Base-by-base conservation (phyloP, 169 alveolate genomes). In the Babesia bovis region DNA sequence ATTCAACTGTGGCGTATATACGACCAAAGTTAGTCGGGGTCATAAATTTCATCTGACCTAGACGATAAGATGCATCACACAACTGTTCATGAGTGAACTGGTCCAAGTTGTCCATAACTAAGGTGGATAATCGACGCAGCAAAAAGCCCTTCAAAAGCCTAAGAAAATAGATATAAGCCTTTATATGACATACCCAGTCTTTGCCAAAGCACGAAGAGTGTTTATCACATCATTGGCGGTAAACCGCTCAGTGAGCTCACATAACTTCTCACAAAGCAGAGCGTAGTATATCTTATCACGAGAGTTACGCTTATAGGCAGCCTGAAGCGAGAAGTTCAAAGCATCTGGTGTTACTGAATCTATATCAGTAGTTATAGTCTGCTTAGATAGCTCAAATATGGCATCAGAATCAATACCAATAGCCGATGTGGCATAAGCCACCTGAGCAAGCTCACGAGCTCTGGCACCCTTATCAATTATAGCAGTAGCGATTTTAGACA, bases 191-290 rank as follows among this genome's bases (percentile, higher is more conserved):
- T 68, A 81, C 88, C 81, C 81, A 10, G 68, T 72, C 26, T 71
- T 63, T 5, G 84, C 38, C 2, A 81, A 47, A 12, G 88, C 51
- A 2, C 81, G 49, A 17, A 81, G 72, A 17, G 88, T 81, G 32
- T 55, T 30, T 44, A 71, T 53, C 33, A 81, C 88, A 45, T 81
- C 88, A 28, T 32, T 19, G 17, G 88, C 81, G 9, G 84, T 81
- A 61, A 81, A 81, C 28, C 88, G 32, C 25, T 81, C 88, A 17
- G 85, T 81, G 28, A 81, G 81, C 51, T 81, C 88, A 25, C 81
- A 51, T 32, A 81, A 66, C 45, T 81, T 81, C 52, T 81, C 88
- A 36, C 83, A 69, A 42, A 81, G 42, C 23, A 81, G 67, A 23
- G 88, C 77, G 33, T 50, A 42, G 50, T 56, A 71, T 28, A 81